Percentiles rank a stretch among this genome's conserved stretches.
These are phyloP conservation scores for Lepiota subincarnata DNA, from an alignment of 768 basidiomycete species.

Conservation along the genomic window DNA sequence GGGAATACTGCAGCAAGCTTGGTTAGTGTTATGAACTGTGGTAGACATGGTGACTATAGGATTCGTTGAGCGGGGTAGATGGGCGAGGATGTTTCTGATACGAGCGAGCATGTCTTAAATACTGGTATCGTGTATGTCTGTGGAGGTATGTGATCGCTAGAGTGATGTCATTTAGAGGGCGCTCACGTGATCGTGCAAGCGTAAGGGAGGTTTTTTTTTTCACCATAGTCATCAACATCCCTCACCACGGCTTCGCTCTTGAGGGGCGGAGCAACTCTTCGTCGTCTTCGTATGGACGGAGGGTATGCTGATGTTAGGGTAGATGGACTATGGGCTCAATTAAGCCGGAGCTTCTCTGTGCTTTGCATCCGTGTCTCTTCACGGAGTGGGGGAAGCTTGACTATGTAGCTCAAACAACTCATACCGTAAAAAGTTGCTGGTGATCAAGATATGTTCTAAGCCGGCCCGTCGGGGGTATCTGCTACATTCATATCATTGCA, in stretches of 20 bases:
- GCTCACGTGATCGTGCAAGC: slow-evolving; percentile 1
- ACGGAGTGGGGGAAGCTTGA: slow-evolving; percentile 62
- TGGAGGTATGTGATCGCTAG: background rate
- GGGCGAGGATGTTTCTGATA: slow-evolving; percentile 36
- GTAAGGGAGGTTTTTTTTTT: background rate
- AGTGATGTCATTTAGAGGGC: slow-evolving; percentile 13
- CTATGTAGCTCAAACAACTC: slow-evolving; percentile 65
- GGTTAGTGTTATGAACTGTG: slow-evolving; percentile 34
- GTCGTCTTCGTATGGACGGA: slow-evolving; percentile 32
- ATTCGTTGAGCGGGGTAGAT: slow-evolving; percentile 22
- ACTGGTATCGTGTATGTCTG: background rate
- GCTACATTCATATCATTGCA: slow-evolving; percentile 8
- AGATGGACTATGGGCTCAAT: slow-evolving; percentile 54
- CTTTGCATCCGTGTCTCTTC: slow-evolving; percentile 30
- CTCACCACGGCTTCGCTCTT: slow-evolving; percentile 7
- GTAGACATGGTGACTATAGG: slow-evolving; percentile 31
- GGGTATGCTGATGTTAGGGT: slow-evolving; percentile 52
- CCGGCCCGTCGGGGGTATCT: background rate
- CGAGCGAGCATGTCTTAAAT: slow-evolving; percentile 23
- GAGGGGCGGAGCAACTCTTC: slow-evolving; percentile 48
- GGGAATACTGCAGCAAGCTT: slow-evolving; percentile 52
- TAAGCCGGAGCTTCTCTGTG: slow-evolving; percentile 75
- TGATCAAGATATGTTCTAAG: background rate
- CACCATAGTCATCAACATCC: background rate
- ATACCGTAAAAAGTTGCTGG: background rate